phyloP scores from a whole-genome alignment of 345 rosid genomes.

The Hypericum androsaemum region DNA sequence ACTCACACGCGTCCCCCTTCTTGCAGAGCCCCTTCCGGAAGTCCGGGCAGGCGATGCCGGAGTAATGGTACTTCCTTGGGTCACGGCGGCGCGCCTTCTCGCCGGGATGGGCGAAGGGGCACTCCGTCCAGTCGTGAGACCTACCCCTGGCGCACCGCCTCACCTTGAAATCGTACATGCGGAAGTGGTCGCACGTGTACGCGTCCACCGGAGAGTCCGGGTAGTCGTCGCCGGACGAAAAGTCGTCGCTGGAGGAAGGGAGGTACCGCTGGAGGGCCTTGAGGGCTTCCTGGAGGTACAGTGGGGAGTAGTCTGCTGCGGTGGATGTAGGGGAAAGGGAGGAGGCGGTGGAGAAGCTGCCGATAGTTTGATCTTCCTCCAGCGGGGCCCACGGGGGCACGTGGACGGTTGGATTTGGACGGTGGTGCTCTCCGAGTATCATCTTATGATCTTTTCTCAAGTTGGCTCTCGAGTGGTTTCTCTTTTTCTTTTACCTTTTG shows the following conservation, averaged over 20 bases:
- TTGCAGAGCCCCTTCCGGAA: conserved; percentile 54
- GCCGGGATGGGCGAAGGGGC: conserved; percentile 82
- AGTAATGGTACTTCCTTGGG: conserved; percentile 55
- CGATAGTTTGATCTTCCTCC: conserved; percentile 27
- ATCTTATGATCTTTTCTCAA: conserved; percentile 32
- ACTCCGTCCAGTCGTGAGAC: conserved; percentile 89
- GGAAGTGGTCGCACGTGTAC: conserved; percentile 35
- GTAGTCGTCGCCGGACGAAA: conserved; percentile 27
- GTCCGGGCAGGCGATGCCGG: conserved; percentile 62
- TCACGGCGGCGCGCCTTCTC: conserved; percentile 94
- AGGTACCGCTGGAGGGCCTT: conserved; percentile 52
- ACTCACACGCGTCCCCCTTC: conserved; percentile 48
- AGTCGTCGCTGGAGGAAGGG: conserved; percentile 34
- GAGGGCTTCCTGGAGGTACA: conserved; percentile 19
- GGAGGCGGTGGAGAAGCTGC: conserved; percentile 22
- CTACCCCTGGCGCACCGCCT: conserved; percentile 55
- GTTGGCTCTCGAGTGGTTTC: not conserved
- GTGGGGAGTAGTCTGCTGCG: conserved; percentile 20
- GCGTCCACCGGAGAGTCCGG: conserved; percentile 16
- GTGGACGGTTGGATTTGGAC: conserved; percentile 40
- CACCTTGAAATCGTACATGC: conserved; percentile 83
- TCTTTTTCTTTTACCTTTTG: too few relatives aligned
- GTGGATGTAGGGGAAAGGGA: conserved; percentile 13
- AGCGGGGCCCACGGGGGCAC: conserved; percentile 47
- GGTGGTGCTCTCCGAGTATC: conserved; percentile 34